Evolutionary conservation across 2,329 filamentous ascomycete species (phyloP).

Genomic region (Apiospora marii): DNA sequence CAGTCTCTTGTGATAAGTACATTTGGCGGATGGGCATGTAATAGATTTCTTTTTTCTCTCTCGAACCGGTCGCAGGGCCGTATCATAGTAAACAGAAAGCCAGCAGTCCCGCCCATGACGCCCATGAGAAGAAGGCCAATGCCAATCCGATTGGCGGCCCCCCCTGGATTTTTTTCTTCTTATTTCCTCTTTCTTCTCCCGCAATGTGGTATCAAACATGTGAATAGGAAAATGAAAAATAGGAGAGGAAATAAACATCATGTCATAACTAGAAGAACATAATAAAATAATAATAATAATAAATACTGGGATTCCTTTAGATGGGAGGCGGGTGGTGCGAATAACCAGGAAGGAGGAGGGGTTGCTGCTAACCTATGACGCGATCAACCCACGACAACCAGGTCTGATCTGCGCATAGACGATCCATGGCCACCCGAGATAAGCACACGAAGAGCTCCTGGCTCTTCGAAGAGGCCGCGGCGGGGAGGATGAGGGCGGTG

Average conservation of each 20-base stretch:
- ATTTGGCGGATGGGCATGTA: not conserved
- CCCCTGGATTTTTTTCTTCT: not conserved
- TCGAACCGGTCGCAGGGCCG: not conserved
- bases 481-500: slow-evolving; percentile 43
- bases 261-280: not conserved
- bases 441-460: slow-evolving; percentile 45
- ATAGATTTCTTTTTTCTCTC: not conserved
- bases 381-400: slow-evolving; percentile 45
- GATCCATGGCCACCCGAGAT: slow-evolving; percentile 41
- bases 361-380: slow-evolving; percentile 37
- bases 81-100: not conserved
- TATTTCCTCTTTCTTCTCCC: not conserved
- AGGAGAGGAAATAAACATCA: not conserved
- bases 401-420: slow-evolving; percentile 40
- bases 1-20: not conserved
- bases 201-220: slow-evolving; percentile 1
- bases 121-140: not conserved
- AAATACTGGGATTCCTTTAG: not conserved
- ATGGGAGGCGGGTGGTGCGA: not conserved
- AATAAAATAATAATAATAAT: not conserved
- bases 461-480: slow-evolving; percentile 35
- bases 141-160: slow-evolving; percentile 4
- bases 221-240: not conserved
- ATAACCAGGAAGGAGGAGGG: not conserved
- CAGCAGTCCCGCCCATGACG: not conserved